Conservation (phyloP, 2,329 filamentous ascomycete species). For the Polychaeton citri region DNA sequence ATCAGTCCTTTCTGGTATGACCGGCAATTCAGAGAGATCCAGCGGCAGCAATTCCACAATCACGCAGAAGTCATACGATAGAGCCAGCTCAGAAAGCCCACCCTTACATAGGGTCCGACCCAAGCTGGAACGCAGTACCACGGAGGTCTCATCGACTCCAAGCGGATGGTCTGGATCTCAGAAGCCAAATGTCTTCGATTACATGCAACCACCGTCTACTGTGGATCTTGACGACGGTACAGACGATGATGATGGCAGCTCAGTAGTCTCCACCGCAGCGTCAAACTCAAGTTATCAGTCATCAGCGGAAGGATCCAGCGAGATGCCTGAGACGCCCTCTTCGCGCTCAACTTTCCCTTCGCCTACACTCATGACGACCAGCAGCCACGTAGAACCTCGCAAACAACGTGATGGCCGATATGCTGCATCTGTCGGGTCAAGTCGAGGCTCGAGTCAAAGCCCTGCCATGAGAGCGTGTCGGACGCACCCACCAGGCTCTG, state of each 20-base stretch:
- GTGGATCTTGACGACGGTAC: conserved; percentile 9
- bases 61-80: conserved; percentile 30
- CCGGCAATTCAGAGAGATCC: conserved; percentile 26
- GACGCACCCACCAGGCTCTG: no score
- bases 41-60: conserved; percentile 34
- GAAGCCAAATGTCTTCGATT: conserved; percentile 17
- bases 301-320: conserved; percentile 19
- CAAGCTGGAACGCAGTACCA: conserved; percentile 6
- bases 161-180: conserved; percentile 6
- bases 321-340: conserved; percentile 17
- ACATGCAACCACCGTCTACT: conserved; percentile 11
- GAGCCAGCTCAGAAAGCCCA: conserved; percentile 8
- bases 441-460: not conserved
- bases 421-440: conserved; percentile 1
- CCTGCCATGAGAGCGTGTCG: not conserved
- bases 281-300: conserved; percentile 16
- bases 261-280: conserved; percentile 11
- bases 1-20: conserved; percentile 29
- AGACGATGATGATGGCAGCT: conserved; percentile 3
- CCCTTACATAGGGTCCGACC: conserved; percentile 4
- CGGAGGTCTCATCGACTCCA: conserved; percentile 4
- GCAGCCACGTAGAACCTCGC: conserved; percentile 17
- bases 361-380: conserved; percentile 13
- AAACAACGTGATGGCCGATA: conserved; percentile 15
- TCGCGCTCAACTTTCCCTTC: conserved; percentile 19